Base-by-base conservation (phyloP, 164 flowering plant species). In the Protea cynaroides region DNA sequence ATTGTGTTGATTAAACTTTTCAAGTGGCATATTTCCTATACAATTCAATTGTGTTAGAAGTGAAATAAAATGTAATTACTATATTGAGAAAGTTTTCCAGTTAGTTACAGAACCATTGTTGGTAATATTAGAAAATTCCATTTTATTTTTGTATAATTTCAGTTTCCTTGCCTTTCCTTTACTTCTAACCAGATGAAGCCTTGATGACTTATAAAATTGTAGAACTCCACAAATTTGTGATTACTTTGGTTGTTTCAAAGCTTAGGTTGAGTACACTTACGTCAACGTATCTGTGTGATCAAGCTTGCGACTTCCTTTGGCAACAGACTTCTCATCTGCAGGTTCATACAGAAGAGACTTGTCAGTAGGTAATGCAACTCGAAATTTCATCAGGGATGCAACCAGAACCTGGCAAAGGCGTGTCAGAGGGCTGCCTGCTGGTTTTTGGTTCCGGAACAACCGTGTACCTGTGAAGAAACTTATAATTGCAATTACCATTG, bases 361-460 rank as follows among this genome's bases (percentile, higher is more conserved):
- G 44, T 79, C 80, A 15, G 53, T 60, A 38, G 82, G 80, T 36
- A 76, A 71, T 21, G 34, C 17, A 1, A 74, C 72, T 13, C 18
- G 19, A 38, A 8, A 70, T 50, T 79, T 79, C 14, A 69, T 66
- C 25, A 72, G 8, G 21, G 82, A 67, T 6, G 78, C 82, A 21
- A 79, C 76, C 15, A 79, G 1, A 7, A 79, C 82, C 75, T 79
- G 80, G 55, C 34, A 34, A 19, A 79, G 67, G 52, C 79, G 66
- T 4, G 79, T 75, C 38, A 79, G 22, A 40, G 82, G 79, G 52
- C 82, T 79, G 8, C 82, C 82, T 7, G 77, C 82, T 1, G 82
- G 79, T 57, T 19, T 65, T n/a, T 79, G 82, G 57, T 65, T 22
- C 58, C 82, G 66, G 37, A 75, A 79, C 36, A 73, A 43, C n/a